Evolutionary conservation across 139 green algal species (phyloP), one percentile per base, ranked within the genome.

Genomic region (Closterium sp.): DNA sequence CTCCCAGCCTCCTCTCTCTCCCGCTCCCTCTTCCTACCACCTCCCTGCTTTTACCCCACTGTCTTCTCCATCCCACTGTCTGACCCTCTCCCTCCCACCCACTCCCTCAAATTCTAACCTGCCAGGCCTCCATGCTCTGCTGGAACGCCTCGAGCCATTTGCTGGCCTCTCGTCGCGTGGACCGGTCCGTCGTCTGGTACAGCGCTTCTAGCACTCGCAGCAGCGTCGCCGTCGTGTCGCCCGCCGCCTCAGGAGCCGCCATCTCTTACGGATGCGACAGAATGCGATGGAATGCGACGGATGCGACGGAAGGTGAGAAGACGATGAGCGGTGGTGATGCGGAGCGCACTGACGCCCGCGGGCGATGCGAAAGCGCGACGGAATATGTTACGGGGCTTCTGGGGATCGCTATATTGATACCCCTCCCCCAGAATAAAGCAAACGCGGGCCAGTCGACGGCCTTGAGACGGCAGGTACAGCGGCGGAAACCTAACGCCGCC

Each of bases 91-190:
- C 19, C 33, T 34, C 19, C 84, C 16, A 16, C 12, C 10, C 23
- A 34, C 84, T 16, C 33, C 16, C 84, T 66, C 36, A n/a, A n/a
- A n/a, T n/a, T n/a, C 86, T 31, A 84, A 93, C 91, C 90, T 94
- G 90, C 91, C 91, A 94, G 4, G 90, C 91, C 30, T 94, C 91
- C 83, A 92, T 55, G 23, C n/a, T 89, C 91, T 94, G 93, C 93
- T 98, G 97, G 95, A 97, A 98, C 12, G 93, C 28, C 90, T 98
- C 97, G 38, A 98, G 94, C 95, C 96, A 98, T 1, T 87, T 84
- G 94, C 95, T 95, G 28, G 97, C 97, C 69, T 97, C 92, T 28
- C 96, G 93, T 88, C 96, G 96, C 9, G 96, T 91, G 21, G 88
- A 90, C 0, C 83, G 64, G 30, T 97, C 95, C 19, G 96, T 91